Conservation (phyloP, 495 filamentous ascomycete genomes). For the Saxophila tyrrhenica region DNA sequence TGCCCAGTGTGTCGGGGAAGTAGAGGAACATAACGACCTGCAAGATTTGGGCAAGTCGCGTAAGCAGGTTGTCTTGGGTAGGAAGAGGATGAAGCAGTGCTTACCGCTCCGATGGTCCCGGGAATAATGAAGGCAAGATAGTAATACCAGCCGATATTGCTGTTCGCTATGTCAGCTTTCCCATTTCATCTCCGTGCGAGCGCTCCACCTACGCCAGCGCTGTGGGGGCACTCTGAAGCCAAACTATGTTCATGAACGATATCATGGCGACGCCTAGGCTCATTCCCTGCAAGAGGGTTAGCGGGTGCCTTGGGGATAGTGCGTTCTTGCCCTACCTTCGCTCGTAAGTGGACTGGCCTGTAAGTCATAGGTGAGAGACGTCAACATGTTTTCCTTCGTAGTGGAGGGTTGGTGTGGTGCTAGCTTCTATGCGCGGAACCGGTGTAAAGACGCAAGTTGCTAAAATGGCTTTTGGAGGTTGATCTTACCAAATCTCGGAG, state of each 20-base stretch:
- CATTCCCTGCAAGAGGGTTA: background rate
- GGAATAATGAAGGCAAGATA: conserved; percentile 12
- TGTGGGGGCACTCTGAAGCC: conserved; percentile 9
- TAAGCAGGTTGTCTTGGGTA: no score
- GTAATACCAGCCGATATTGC: conserved; percentile 13
- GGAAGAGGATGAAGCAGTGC: no score
- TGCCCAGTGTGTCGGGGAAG: conserved; percentile 10
- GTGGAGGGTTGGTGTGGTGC: no score
- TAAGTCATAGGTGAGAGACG: no score
- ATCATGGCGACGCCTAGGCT: conserved; percentile 1
- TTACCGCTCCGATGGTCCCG: conserved; percentile 5
- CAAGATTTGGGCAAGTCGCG: no score
- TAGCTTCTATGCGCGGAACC: no score
- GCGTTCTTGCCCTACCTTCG: no score
- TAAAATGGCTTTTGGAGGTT: conserved; percentile 22
- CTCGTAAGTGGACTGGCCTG: background rate
- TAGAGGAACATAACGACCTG: conserved; percentile 1
- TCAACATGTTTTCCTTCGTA: no score
- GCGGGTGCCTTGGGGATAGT: conserved; percentile 2
- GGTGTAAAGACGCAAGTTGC: background rate
- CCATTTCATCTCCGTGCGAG: background rate
- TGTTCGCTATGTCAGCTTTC: background rate
- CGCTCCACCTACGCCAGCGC: conserved; percentile 1
- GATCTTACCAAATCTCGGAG: conserved; percentile 22
- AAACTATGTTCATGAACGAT: conserved; percentile 14